Conservation (phyloP, 2,329 filamentous ascomycete species). For the Colletotrichum siamense region DNA sequence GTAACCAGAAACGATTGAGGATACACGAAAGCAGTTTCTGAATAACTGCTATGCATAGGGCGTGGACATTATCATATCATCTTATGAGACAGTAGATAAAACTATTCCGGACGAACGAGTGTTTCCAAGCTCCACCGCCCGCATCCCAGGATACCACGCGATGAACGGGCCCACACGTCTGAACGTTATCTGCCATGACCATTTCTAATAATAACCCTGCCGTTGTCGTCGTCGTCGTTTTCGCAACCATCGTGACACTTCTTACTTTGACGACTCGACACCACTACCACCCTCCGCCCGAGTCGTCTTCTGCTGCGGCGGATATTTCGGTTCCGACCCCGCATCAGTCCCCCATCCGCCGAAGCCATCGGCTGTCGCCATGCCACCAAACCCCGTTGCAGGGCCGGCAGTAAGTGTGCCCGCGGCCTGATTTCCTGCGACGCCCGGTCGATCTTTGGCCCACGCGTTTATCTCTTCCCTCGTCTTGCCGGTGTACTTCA, state of each 20-base stretch:
- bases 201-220: neutral
- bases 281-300: neutral
- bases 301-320: slow-evolving; percentile 26
- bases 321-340: slow-evolving; percentile 39
- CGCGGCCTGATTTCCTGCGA: slow-evolving; percentile 44
- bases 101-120: slow-evolving; percentile 1
- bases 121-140: neutral
- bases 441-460: slow-evolving; percentile 42
- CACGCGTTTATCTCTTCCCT: slow-evolving; percentile 36
- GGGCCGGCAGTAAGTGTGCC: slow-evolving; percentile 36
- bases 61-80: neutral
- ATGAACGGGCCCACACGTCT: neutral
- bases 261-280: neutral
- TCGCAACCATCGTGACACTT: neutral
- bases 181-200: neutral
- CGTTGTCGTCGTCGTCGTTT: neutral
- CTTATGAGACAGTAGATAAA: neutral
- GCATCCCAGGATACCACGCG: neutral
- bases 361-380: slow-evolving; percentile 31
- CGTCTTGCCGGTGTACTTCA: slow-evolving; percentile 46
- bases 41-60: neutral
- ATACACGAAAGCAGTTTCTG: neutral
- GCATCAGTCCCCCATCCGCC: slow-evolving; percentile 40
- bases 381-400: slow-evolving; percentile 33
- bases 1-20: neutral